Evolutionary conservation across 805 yeast genomes (phyloP).

Genomic region (Metschnikowia anglica): DNA sequence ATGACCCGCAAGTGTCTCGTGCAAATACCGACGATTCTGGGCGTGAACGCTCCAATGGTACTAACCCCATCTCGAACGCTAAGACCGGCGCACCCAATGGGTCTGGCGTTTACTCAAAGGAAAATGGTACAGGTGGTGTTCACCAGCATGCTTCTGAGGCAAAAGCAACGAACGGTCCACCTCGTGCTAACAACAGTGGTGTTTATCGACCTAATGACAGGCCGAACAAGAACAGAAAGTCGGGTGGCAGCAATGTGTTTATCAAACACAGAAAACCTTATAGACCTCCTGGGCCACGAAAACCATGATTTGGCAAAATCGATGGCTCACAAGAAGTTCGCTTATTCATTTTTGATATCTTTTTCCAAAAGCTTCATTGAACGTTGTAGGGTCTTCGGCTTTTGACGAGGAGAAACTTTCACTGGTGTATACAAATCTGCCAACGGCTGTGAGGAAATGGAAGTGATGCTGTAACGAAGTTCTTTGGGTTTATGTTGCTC

Average conservation of each 20-base stretch:
- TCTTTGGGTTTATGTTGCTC: constrained; percentile 3
- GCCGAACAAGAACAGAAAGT: not conserved
- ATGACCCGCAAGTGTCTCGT: constrained; percentile 1
- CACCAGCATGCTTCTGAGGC: not conserved
- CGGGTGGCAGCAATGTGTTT: constrained; percentile 12
- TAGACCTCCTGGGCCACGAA: constrained; percentile 10
- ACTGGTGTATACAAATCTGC: not conserved
- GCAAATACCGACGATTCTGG: not conserved
- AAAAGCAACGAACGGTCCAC: constrained; percentile 5
- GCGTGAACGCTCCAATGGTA: not conserved
- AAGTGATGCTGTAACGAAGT: constrained; percentile 10
- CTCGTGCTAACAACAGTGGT: constrained; percentile 14
- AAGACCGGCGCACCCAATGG: not conserved
- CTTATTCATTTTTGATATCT: constrained; percentile 5
- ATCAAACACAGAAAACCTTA: constrained; percentile 13
- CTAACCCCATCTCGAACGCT: not conserved
- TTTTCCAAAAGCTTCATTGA: not conserved
- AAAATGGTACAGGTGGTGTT: not conserved
- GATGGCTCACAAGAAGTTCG: not conserved
- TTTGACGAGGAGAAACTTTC: not conserved
- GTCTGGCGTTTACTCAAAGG: not conserved
- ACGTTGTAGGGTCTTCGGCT: not conserved
- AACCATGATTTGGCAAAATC: too few relatives aligned
- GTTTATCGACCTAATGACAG: constrained; percentile 14
- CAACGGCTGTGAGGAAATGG: constrained; percentile 4